Evolutionary conservation across 2,329 filamentous ascomycete genomes (phyloP), one percentile per base, ranked within the genome.

Genomic region (Aureobasidium leucospermi): DNA sequence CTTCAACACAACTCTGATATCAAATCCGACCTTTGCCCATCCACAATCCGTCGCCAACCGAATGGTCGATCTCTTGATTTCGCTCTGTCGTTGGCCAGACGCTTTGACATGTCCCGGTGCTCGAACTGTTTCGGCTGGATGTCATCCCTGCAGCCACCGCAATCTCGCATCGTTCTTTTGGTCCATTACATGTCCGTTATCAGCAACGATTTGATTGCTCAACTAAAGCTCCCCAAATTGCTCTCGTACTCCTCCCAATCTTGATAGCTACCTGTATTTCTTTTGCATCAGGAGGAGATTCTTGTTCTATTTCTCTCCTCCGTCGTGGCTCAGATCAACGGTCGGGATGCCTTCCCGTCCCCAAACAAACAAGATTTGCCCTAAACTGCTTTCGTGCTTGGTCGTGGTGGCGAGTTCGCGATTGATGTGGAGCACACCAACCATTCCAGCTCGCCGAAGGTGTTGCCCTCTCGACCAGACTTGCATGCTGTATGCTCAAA

Each of bases 91-190:
- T 41, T 52, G 41, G 38, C 29, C 56, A 45, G 47, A 28, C 45
- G 56, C 56, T 49, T 59, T 49, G 56, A 59, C 56, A 32, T 38
- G 6, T 48, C 45, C 34, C 45, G 29, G 32, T 29, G 47, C 58
- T 45, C 58, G 41, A 52, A 29, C 29, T 45, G 47, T 53, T 51
- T 46, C 41, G 47, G 58, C 58, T 52, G 58, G 58, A 31, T 51
- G 56, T 47, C 31, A 53, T 53, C 58, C 57, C 46, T 59, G 58
- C 58, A 59, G 58, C 58, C 58, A 59, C 58, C 58, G 58, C 48
- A 59, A 59, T 59, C 48, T 59, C 58, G 48, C 47, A 53, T 43
- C 52, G 28, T 51, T 41, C 58, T 36, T 52, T 59, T 29, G 28
- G 39, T 43, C 57, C 10, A 59, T 52, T 52, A 41, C 46, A 23